A percentile compares a stretch with the other conserved stretches of the same genome.
These are phyloP conservation scores for Physcomitrellopsis africana DNA, from an alignment of 225 moss, liverwort and hornwort species.

Conservation along the genomic window DNA sequence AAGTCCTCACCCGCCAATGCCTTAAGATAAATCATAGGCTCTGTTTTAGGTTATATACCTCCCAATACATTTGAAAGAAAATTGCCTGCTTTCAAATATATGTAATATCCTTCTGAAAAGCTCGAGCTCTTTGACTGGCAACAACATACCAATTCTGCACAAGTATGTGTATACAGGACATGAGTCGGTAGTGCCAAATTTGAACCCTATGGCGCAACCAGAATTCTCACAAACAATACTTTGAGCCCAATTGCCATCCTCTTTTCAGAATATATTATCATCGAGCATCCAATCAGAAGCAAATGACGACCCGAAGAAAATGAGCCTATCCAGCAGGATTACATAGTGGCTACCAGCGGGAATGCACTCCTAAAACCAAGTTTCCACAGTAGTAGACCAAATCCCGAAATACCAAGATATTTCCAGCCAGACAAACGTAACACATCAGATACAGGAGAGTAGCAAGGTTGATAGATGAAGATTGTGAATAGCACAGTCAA, in stretches of 20 bases:
- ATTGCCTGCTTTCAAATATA: not conserved
- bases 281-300: constrained; percentile 8
- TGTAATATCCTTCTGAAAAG: not conserved
- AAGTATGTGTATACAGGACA: constrained; percentile 19
- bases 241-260: constrained; percentile 15
- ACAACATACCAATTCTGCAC: constrained; percentile 23
- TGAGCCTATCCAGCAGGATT: not conserved
- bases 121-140: not conserved
- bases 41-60: constrained; percentile 31
- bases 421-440: not conserved
- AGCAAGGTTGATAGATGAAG: not conserved
- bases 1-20: constrained; percentile 34
- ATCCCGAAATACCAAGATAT: not conserved
- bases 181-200: constrained; percentile 14
- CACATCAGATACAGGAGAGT: not conserved
- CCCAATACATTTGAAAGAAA: not conserved
- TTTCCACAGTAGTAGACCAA: not conserved
- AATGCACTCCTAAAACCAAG: not conserved
- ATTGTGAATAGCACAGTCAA: not conserved
- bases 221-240: not conserved
- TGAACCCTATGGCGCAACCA: constrained; percentile 32
- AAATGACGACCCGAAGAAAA: not conserved
- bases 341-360: not conserved
- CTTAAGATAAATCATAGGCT: constrained; percentile 15
- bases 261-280: constrained; percentile 9